Percentiles rank a stretch among this genome's conserved stretches.
phyloP scores from a whole-genome alignment of 2,329 filamentous ascomycete genomes.

The Dactylellina leptospora region DNA sequence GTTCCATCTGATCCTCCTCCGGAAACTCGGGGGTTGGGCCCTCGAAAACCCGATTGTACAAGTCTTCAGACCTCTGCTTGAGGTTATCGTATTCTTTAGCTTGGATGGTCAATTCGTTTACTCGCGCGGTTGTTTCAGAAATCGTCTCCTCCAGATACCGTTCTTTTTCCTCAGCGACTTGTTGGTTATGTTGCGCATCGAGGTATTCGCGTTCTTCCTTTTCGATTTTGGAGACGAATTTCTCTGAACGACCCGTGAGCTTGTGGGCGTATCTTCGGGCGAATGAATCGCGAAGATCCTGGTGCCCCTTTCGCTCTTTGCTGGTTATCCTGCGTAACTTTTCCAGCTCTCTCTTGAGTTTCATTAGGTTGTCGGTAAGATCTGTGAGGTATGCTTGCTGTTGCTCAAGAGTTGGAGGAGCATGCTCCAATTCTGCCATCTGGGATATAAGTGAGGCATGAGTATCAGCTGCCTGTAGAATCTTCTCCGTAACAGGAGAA shows the following conservation, averaged over 20 bases:
- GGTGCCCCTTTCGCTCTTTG: constrained; percentile 66
- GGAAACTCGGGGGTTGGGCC: constrained; percentile 66
- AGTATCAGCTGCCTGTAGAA: constrained; percentile 61
- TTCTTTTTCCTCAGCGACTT: constrained; percentile 63
- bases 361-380: constrained; percentile 62
- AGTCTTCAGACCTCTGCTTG: constrained; percentile 63
- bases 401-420: constrained; percentile 63
- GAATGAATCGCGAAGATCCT: constrained; percentile 66
- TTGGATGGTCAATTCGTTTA: constrained; percentile 59
- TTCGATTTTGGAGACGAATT: constrained; percentile 64
- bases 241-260: constrained; percentile 64
- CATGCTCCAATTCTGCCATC: constrained; percentile 65
- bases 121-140: constrained; percentile 60
- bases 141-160: constrained; percentile 62
- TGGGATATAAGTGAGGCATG: constrained; percentile 63
- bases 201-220: constrained; percentile 69
- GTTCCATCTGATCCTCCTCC: constrained; percentile 66
- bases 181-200: constrained; percentile 65
- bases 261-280: constrained; percentile 66
- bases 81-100: constrained; percentile 61
- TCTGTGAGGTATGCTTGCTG: constrained; percentile 63
- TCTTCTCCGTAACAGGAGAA: constrained; percentile 56
- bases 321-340: constrained; percentile 61
- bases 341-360: constrained; percentile 60
- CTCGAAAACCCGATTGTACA: constrained; percentile 67